Conservation (phyloP, 768 basidiomycete genomes). For the Candolleomyces efflorescens region DNA sequence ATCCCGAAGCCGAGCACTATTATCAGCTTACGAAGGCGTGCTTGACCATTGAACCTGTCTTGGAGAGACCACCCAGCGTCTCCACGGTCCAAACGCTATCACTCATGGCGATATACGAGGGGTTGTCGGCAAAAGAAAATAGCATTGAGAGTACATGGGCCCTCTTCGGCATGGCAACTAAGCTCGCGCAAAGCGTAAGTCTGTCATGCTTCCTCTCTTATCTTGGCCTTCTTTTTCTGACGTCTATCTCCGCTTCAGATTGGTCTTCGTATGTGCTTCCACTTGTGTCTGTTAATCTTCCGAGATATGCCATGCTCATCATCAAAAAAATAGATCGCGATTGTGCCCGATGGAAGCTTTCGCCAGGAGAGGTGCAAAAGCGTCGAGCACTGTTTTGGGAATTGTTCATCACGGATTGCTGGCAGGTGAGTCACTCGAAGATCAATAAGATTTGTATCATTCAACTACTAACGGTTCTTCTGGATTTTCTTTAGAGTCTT, state of each 20-base stretch:
- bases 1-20: slow-evolving; percentile 47
- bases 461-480: background rate
- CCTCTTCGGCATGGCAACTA: slow-evolving; percentile 59
- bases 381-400: slow-evolving; percentile 72
- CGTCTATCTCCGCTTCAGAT: slow-evolving; percentile 37
- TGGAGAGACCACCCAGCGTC: slow-evolving; percentile 69
- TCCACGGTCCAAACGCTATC: slow-evolving; percentile 64
- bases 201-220: slow-evolving; percentile 7
- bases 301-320: background rate
- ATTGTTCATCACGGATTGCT: slow-evolving; percentile 67
- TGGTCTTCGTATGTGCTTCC: slow-evolving; percentile 53
- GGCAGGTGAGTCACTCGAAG: slow-evolving; percentile 47
- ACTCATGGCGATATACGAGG: slow-evolving; percentile 69
- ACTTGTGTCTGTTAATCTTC: background rate
- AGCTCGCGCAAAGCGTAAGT: slow-evolving; percentile 66
- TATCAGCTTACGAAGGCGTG: slow-evolving; percentile 62
- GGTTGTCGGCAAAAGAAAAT: slow-evolving; percentile 60
- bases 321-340: slow-evolving; percentile 53
- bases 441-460: background rate
- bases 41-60: slow-evolving; percentile 60
- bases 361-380: slow-evolving; percentile 63
- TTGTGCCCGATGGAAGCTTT: slow-evolving; percentile 64
- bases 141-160: slow-evolving; percentile 70
- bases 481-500: slow-evolving; percentile 42
- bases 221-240: background rate